A percentile compares a stretch with the other conserved stretches of the same genome.
Conservation (phyloP, 805 yeast genomes). For the Wickerhamomyces xylosicus region DNA sequence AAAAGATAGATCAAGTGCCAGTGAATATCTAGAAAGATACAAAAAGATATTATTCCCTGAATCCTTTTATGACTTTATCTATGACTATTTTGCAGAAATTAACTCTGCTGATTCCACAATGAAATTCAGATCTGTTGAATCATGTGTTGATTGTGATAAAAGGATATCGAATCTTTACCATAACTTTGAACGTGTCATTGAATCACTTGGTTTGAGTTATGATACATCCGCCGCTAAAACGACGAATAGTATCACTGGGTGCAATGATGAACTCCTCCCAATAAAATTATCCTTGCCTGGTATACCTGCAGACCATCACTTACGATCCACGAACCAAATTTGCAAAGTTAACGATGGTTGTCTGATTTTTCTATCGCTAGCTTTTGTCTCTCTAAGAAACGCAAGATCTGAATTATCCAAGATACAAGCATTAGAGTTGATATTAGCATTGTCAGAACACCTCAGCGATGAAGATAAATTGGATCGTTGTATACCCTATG, state of each 20-base stretch:
- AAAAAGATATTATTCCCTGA: conserved; percentile 49
- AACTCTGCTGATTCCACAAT: conserved; percentile 9
- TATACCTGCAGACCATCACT: conserved; percentile 33
- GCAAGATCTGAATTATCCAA: conserved; percentile 50
- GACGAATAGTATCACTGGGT: conserved; percentile 1
- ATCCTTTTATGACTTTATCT: conserved; percentile 56
- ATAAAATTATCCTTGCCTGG: conserved; percentile 42
- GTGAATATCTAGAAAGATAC: conserved; percentile 39
- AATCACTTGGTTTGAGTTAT: conserved; percentile 25
- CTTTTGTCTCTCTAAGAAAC: conserved; percentile 51
- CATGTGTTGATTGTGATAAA: conserved; percentile 36
- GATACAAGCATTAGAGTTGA: conserved; percentile 63
- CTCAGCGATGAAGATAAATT: conserved; percentile 76
- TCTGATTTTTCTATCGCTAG: conserved; percentile 44
- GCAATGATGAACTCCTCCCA: conserved; percentile 19
- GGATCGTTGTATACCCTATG: conserved; percentile 76
- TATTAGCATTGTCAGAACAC: conserved; percentile 66
- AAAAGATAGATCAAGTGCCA: conserved; percentile 42
- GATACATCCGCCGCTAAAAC: not conserved
- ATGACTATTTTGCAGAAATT: conserved; percentile 52
- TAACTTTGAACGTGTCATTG: conserved; percentile 43
- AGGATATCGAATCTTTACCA: conserved; percentile 50
- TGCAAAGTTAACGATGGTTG: conserved; percentile 30
- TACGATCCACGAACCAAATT: conserved; percentile 25
- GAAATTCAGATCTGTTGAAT: conserved; percentile 14